Conservation (phyloP, 2,329 filamentous ascomycete genomes). For the Dactylonectria macrodidyma region DNA sequence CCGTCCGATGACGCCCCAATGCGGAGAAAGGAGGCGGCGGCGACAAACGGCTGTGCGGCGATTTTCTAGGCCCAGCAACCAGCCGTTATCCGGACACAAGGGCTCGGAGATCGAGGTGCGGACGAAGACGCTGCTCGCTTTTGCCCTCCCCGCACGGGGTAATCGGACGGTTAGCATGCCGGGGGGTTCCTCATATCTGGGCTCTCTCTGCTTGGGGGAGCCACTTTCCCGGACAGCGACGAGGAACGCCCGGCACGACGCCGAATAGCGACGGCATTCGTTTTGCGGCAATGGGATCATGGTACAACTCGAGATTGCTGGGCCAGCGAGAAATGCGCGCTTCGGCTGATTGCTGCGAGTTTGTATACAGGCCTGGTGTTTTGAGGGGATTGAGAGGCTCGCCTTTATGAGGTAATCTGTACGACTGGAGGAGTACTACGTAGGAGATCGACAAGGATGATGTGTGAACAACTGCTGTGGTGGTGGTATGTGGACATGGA, state of each 20-base stretch:
- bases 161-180: slow-evolving; percentile 33
- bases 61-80: background rate
- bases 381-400: background rate
- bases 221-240: background rate
- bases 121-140: slow-evolving; percentile 19
- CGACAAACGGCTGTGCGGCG: slow-evolving; percentile 3
- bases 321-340: background rate
- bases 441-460: background rate
- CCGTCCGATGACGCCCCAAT: slow-evolving; percentile 19
- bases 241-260: slow-evolving; percentile 38
- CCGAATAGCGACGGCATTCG: slow-evolving; percentile 45
- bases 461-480: background rate
- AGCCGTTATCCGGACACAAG: background rate
- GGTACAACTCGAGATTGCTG: background rate
- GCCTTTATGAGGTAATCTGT: background rate
- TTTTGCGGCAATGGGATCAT: slow-evolving; percentile 17
- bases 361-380: background rate
- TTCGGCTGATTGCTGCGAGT: background rate
- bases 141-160: slow-evolving; percentile 29
- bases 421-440: background rate
- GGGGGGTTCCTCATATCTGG: slow-evolving; percentile 8
- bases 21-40: slow-evolving; percentile 23
- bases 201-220: slow-evolving; percentile 20
- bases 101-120: slow-evolving; percentile 41
- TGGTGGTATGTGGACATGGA: background rate